Conservation (phyloP, 192 early-diverging fungal genomes). For the Gaertneriomyces semiglobifer region DNA sequence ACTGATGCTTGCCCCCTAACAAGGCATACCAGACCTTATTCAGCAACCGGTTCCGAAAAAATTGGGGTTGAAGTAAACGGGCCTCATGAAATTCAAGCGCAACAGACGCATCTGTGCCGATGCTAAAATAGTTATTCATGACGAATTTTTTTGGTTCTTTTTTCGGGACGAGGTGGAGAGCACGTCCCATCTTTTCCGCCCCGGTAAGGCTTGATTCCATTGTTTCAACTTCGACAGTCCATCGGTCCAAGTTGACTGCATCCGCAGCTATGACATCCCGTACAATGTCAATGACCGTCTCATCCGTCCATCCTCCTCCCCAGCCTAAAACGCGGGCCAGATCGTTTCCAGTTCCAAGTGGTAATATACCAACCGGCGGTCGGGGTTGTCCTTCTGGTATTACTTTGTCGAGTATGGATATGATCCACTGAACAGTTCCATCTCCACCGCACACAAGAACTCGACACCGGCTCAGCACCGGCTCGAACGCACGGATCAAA, state of each 20-base stretch:
- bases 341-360: conserved; percentile 54
- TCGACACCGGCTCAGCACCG: conserved; percentile 27
- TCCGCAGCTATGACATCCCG: conserved; percentile 20
- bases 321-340: conserved; percentile 45
- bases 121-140: conserved; percentile 33
- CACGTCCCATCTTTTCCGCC: conserved; percentile 24
- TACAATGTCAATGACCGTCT: conserved; percentile 19
- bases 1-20: conserved; percentile 25
- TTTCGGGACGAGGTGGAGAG: neutral
- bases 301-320: conserved; percentile 34
- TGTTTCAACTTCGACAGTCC: conserved; percentile 15
- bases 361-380: conserved; percentile 42
- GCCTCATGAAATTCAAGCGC: conserved; percentile 31
- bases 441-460: conserved; percentile 45
- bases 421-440: conserved; percentile 43
- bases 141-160: conserved; percentile 13
- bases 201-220: neutral
- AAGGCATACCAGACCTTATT: conserved; percentile 34
- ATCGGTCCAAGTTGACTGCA: conserved; percentile 24
- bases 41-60: conserved; percentile 26
- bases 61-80: conserved; percentile 23
- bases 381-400: conserved; percentile 14
- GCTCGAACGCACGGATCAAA: conserved; percentile 24
- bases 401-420: conserved; percentile 39
- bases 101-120: conserved; percentile 30